These are phyloP conservation scores for Pseudogymnoascus destructans DNA, from an alignment of 2,329 filamentous ascomycete species.

Conservation along the genomic window DNA sequence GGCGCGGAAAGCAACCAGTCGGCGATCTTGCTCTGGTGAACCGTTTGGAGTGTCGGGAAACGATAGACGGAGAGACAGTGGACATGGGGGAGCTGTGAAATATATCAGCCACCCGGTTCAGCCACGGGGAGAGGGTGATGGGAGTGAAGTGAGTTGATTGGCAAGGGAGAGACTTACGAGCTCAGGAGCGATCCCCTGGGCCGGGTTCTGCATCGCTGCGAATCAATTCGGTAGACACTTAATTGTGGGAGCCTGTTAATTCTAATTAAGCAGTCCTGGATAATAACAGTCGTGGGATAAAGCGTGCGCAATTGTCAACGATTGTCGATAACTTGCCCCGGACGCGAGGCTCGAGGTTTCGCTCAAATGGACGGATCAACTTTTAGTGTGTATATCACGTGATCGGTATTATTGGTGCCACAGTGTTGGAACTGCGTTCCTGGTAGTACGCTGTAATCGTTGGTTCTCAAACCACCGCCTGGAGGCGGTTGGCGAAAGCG, in stretches of 20 bases:
- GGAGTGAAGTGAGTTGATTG: conserved; percentile 9
- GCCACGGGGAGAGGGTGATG: conserved; percentile 6
- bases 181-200: conserved; percentile 31
- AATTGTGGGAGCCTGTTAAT: neutral
- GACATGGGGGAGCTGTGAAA: conserved; percentile 63
- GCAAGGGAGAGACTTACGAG: conserved; percentile 27
- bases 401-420: neutral
- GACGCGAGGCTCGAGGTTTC: conserved; percentile 3
- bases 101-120: conserved; percentile 8
- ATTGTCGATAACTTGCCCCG: neutral
- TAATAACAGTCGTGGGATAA: neutral
- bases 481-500: no score
- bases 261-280: neutral
- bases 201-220: conserved; percentile 33
- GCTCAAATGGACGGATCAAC: neutral
- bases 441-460: no score
- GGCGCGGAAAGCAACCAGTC: conserved; percentile 75
- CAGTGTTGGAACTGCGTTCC: no score
- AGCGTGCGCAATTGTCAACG: neutral
- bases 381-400: neutral
- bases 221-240: neutral
- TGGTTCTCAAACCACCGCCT: no score
- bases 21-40: conserved; percentile 65
- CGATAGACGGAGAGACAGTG: conserved; percentile 77
- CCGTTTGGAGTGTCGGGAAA: conserved; percentile 59